Evolutionary conservation across 2,329 filamentous ascomycete genomes (phyloP), one percentile per base, ranked within the genome.

Genomic region (Cladophialophora exuberans): DNA sequence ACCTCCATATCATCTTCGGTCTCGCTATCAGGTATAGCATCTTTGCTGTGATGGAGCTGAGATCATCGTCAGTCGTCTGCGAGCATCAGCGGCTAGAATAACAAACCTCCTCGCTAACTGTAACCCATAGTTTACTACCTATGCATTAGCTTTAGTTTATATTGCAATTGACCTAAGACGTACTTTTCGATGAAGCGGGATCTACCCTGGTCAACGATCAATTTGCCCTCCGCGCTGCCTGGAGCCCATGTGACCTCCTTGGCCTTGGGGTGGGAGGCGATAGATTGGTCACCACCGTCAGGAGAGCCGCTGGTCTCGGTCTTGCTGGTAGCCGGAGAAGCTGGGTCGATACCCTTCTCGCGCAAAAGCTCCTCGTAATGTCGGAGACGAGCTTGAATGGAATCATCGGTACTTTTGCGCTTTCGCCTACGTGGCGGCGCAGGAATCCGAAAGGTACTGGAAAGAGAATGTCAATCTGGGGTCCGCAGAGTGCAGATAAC

Each of bases 341-440:
- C 36, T 28, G 46, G 46, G 88, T 25, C 78, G 64, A 91, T 82
- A 45, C 84, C 81, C 63, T 89, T 78, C 68, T 87, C 79, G 47
- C 78, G 77, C 23, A 91, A 74, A 38, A 91, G 72, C 4, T 72
- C 69, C 70, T 91, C 88, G 64, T 90, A 90, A 46, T 81, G 80
- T 48, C 79, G 81, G 22, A 90, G 74, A 15, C 86, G 83, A 6
- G 88, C 83, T 45, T 90, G 75, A 35, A 91, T 74, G 52, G 88
- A 85, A 65, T 82, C 82, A 70, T 91, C 88, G 18, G 85, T 82
- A 36, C 88, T 83, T 51, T 83, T 83, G n/a, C 46, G 33, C 70
- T 66, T 84, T 71, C 65, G 83, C 75, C 67, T 84, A 75, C 66
- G 83, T 71, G 62, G 83, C 73, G 65, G 83, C 1, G 73, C 70